Conservation (phyloP, 371 early-diverging fungal species). For the Mortierella sp. region DNA sequence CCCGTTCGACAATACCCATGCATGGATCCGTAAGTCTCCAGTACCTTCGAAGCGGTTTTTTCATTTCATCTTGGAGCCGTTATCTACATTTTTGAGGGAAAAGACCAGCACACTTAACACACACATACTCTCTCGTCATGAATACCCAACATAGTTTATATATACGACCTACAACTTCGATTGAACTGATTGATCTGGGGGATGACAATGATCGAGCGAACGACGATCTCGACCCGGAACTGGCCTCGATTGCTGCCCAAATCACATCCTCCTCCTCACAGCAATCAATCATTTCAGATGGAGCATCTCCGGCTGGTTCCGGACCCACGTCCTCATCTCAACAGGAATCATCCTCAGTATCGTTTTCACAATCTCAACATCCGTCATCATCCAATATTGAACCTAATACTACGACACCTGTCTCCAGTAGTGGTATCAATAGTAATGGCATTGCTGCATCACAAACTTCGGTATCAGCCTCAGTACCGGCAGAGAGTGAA, state of each 20-base stretch:
- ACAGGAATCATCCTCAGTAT: neutral
- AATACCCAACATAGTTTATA: neutral
- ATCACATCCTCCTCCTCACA: conserved; percentile 12
- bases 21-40: neutral
- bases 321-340: conserved; percentile 2
- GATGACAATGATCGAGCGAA: conserved; percentile 13
- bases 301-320: neutral
- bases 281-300: conserved; percentile 1
- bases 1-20: neutral
- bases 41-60: no score
- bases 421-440: neutral
- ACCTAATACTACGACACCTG: neutral
- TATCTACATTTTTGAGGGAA: no score
- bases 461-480: neutral
- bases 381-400: neutral
- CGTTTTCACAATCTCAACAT: neutral
- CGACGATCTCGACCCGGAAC: conserved; percentile 45
- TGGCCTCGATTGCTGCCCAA: conserved; percentile 39
- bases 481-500: neutral
- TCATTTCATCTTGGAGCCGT: no score
- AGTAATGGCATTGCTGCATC: neutral
- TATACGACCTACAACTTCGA: conserved; percentile 1
- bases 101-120: no score
- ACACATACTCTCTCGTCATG: no score
- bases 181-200: conserved; percentile 11